Base-by-base conservation (phyloP, 805 yeast species). In the Lachancea dasiensis region DNA sequence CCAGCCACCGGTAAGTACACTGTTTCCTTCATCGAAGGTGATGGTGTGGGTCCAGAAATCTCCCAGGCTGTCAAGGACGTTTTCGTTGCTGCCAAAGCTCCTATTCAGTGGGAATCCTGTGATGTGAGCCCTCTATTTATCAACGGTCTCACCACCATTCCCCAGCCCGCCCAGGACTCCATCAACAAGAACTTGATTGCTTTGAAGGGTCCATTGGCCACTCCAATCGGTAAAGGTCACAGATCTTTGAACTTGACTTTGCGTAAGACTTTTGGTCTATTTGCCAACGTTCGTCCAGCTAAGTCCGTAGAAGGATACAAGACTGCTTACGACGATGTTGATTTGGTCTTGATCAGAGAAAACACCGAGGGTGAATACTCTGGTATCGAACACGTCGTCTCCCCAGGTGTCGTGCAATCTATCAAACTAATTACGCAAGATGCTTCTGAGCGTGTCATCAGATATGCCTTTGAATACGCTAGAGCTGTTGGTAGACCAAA, bases 361-460 rank as follows among this genome's bases (percentile, higher is more conserved):
- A 92, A 92, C 79, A 90, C 98, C 50, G 97, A 92, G 69, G 98
- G 98, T 74, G 98, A 90, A 71, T 90, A 90, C 73, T 89, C 97
- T n/a, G 98, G 98, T 70, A 89, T 92, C 55, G 98, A 92, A 75
- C 98, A 92, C 73, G 83, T 86, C 48, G 87, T 92, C 49, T 94
- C 87, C 41, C 97, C 97, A 49, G 98, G 98, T 61, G 97, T 92
- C 40, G 97, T 92, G 38, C 97, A 92, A 73, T 85, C 95, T 47
- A 90, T 90, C 70, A 92, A 92, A 72, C 77, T 92, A 66, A 92
- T 92, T 73, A 92, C 98, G 60, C 82, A 81, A 62, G 87, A 86
- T 41, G 97, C 97, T 41, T 86, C 95, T 43, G 95, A 87, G 70
- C 86, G 94, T 67, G 97, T 89, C 48, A 84, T 92, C 65, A 82